Base-by-base conservation (phyloP, 129 eudicot species). In the Chrysanthemum makinoi region DNA sequence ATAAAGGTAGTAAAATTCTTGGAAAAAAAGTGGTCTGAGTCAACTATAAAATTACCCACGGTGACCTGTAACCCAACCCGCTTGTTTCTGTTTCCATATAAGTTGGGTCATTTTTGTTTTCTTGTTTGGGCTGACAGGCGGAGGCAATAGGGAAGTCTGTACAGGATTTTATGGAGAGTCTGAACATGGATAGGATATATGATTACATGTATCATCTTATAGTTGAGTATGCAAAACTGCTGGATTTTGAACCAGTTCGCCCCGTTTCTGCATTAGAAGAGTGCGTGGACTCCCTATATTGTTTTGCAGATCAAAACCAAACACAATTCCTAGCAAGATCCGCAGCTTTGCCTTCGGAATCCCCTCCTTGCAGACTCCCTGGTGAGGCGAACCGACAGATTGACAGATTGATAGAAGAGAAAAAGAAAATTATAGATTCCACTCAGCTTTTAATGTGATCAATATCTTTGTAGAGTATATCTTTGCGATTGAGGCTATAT, bases 161-260 rank as follows among this genome's bases (percentile, higher is more conserved):
- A 62, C 96, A 91, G 58, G 82, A 86, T 67, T 86, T 73, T 70
- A 91, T 88, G 96, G 87, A 61, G 53, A 82, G 84, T 61, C 51
- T 91, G 70, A 88, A 53, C 72, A 88, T 88, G 83, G 89, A 86
- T 57, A 80, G 86, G 49, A 71, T 91, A 48, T 91, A 91, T 9
- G 97, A 91, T 66, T 88, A 91, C 82, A 92, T 92, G 95, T 88
- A 53, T 66, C 98, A 92, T 77, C 79, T 92, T 14, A 28, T 88
- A 28, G 70, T 68, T 0, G 86, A 88, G 57, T 91, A 91, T 54
- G 71, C 98, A 8, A 89, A 84, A 82, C 77, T 88, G 63, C 91
- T 75, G 53, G 82, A 80, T 48, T 91, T 88, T 73, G 75, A 66
- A 75, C 98, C 96, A 0, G 73, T 71, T 19, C 81, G 76, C 39